Evolutionary conservation across 202 grass and related monocot species (phyloP).

Genomic region (Carex arenaria): DNA sequence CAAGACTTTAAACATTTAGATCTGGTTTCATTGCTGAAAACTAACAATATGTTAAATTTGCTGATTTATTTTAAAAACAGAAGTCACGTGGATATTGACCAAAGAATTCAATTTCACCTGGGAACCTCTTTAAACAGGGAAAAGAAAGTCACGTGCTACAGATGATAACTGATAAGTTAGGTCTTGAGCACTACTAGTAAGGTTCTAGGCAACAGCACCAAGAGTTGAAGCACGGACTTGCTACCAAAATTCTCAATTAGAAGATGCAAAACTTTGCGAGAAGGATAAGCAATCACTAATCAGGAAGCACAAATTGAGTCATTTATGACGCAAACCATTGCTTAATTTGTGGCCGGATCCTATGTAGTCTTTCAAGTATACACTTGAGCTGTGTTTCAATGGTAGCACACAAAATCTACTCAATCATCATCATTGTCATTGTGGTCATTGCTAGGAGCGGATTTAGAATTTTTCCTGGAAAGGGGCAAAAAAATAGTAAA

Average conservation of each 20-base stretch:
- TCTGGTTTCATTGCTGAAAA: not conserved
- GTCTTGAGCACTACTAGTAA: not conserved
- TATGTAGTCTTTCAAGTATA: not conserved
- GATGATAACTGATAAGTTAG: not conserved
- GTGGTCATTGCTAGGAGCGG: too few species aligned
- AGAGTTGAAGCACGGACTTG: not conserved
- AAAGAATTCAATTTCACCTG: not conserved
- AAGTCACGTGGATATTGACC: not conserved
- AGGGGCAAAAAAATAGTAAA: too few species aligned
- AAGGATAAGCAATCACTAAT: not conserved
- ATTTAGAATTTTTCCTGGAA: too few species aligned
- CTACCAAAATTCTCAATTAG: not conserved
- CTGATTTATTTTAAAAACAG: too few species aligned
- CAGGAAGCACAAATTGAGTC: not conserved
- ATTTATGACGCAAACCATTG: not conserved
- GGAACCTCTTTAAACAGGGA: not conserved
- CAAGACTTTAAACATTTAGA: not conserved
- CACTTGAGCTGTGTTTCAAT: not conserved
- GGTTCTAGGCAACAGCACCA: not conserved
- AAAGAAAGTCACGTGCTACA: not conserved
- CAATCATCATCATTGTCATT: too few species aligned
- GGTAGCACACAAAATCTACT: too few species aligned
- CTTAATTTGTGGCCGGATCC: conserved; percentile 5
- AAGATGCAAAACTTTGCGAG: not conserved
- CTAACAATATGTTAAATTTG: too few species aligned